A percentile compares a stretch with the other conserved stretches of the same genome.
Evolutionary conservation across 257 asterid species (phyloP).

Genomic region (Solanum lycopersicoides): DNA sequence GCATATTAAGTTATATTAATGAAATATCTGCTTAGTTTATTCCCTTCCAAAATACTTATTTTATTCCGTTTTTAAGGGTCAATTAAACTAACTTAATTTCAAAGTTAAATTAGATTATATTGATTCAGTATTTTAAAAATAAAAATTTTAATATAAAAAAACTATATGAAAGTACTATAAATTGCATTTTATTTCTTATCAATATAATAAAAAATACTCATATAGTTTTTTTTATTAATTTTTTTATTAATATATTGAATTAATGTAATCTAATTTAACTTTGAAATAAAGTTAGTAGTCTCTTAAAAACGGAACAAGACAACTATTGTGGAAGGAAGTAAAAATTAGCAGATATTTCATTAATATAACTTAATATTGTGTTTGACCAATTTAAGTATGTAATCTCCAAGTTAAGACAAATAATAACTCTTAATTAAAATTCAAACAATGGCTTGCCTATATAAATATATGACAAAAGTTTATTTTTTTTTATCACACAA

Average conservation of each 20-base stretch:
- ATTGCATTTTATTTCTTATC: background rate
- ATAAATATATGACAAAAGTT: background rate
- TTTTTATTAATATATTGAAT: background rate
- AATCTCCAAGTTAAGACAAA: background rate
- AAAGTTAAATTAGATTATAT: background rate
- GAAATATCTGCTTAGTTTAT: background rate
- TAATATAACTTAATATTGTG: background rate
- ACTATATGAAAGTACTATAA: background rate
- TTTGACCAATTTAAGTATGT: background rate
- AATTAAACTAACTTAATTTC: background rate
- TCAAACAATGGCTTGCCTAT: background rate
- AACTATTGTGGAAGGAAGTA: background rate
- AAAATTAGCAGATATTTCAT: background rate
- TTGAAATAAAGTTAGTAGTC: background rate
- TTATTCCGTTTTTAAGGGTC: background rate
- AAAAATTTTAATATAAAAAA: background rate
- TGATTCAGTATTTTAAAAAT: background rate
- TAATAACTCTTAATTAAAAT: background rate
- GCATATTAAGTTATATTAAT: background rate
- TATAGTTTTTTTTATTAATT: background rate
- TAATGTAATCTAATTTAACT: background rate
- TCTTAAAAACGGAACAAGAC: background rate
- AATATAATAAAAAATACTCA: too few relatives aligned
- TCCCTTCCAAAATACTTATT: background rate
- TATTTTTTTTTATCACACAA: background rate